Evolutionary conservation across 768 basidiomycete species (phyloP).

Genomic region (Mycena polygramma): DNA sequence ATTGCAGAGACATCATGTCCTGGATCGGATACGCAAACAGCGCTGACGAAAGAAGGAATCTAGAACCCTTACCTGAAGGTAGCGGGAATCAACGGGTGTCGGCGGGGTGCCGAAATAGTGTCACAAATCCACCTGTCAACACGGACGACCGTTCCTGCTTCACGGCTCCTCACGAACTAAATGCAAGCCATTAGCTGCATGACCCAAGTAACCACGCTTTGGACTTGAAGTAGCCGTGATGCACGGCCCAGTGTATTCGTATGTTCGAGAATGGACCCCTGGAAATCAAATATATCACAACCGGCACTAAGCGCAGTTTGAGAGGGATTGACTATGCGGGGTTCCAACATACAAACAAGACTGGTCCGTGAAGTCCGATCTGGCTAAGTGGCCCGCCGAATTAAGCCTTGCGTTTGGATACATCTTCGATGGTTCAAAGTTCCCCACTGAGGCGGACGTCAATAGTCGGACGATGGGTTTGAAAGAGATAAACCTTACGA

Average conservation of each 20-base stretch:
- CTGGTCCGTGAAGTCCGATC: neutral
- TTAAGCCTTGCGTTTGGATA: too few species aligned
- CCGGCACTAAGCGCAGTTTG: neutral
- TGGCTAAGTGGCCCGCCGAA: neutral
- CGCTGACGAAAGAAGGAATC: neutral
- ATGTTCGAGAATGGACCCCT: neutral
- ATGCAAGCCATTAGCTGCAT: neutral
- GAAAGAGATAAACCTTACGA: too few species aligned
- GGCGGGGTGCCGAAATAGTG: constrained; percentile 1
- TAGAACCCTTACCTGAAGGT: constrained; percentile 7
- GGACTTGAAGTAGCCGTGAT: neutral
- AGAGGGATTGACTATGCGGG: neutral
- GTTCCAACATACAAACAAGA: neutral
- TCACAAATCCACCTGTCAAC: neutral
- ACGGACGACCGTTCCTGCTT: neutral
- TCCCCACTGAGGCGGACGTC: too few species aligned
- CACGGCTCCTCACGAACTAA: neutral
- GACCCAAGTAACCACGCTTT: too few species aligned
- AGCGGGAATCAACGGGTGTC: neutral
- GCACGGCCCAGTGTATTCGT: neutral
- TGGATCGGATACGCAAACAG: neutral
- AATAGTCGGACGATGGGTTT: too few species aligned
- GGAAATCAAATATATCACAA: neutral
- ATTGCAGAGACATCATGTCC: neutral
- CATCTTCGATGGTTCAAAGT: too few species aligned